phyloP scores from a whole-genome alignment of 495 filamentous ascomycete genomes.

The Lichenothelia convexa region DNA sequence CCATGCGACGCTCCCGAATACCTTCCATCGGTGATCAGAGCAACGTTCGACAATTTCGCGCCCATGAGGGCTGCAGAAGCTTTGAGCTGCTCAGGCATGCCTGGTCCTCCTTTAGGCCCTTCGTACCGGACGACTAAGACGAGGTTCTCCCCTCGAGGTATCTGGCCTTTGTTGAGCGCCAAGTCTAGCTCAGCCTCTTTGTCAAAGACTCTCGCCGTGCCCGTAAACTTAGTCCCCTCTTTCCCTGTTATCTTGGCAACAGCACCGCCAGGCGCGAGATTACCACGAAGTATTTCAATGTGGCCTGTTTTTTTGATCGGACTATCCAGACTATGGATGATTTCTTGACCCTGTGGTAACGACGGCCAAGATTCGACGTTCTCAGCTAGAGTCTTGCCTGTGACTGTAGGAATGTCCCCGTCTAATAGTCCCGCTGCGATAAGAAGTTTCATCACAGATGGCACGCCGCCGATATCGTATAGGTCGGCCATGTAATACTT shows the following conservation, averaged over 20 bases:
- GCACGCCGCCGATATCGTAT: conserved; percentile 83
- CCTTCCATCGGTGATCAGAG: conserved; percentile 82
- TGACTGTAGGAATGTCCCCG: conserved; percentile 75
- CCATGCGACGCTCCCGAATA: conserved; percentile 85
- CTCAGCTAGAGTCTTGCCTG: conserved; percentile 73
- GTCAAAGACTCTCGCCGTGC: conserved; percentile 75
- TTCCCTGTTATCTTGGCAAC: conserved; percentile 98
- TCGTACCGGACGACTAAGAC: conserved; percentile 90
- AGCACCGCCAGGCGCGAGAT: conserved; percentile 77
- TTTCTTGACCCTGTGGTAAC: conserved; percentile 59
- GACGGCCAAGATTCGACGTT: conserved; percentile 72
- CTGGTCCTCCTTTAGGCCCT: conserved; percentile 85
- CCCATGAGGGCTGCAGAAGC: conserved; percentile 86
- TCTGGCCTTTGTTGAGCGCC: conserved; percentile 51
- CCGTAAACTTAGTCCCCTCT: conserved; percentile 69
- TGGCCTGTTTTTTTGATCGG: conserved; percentile 85
- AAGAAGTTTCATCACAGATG: conserved; percentile 79
- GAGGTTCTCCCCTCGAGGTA: conserved; percentile 64
- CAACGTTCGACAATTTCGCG: conserved; percentile 71
- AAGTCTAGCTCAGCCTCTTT: conserved; percentile 66
- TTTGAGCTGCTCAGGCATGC: conserved; percentile 96
- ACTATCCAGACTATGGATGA: conserved; percentile 64
- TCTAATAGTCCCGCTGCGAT: conserved; percentile 68
- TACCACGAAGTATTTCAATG: conserved; percentile 74
- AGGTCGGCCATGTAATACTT: conserved; percentile 88